phyloP scores from a whole-genome alignment of 805 yeast species.

The Starmerella powellii region DNA sequence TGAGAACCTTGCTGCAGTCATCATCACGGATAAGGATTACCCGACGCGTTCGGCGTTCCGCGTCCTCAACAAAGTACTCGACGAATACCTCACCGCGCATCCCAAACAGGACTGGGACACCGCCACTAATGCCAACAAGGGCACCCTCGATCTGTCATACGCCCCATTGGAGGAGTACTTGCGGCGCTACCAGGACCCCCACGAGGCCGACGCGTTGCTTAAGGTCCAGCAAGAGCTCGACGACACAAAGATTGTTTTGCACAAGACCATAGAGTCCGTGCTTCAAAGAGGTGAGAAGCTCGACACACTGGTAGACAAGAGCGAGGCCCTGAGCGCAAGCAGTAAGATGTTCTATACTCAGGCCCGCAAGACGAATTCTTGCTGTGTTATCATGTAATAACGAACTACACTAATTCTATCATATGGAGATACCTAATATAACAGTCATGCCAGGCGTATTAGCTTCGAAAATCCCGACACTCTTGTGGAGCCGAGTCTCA shows the following conservation, averaged over 20 bases:
- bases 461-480: no score
- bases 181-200: slow-evolving; percentile 85
- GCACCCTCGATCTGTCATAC: slow-evolving; percentile 40
- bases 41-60: slow-evolving; percentile 96
- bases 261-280: slow-evolving; percentile 88
- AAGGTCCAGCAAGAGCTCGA: slow-evolving; percentile 95
- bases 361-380: slow-evolving; percentile 87
- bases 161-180: slow-evolving; percentile 58
- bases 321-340: slow-evolving; percentile 78
- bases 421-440: no score
- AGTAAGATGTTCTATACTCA: slow-evolving; percentile 93
- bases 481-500: no score
- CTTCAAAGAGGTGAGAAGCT: slow-evolving; percentile 93
- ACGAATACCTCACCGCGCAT: slow-evolving; percentile 66
- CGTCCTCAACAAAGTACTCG: slow-evolving; percentile 75
- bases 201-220: slow-evolving; percentile 93
- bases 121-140: slow-evolving; percentile 26
- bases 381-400: slow-evolving; percentile 38
- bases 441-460: no score
- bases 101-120: slow-evolving; percentile 58
- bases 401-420: no score
- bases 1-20: slow-evolving; percentile 84
- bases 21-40: slow-evolving; percentile 88
- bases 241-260: slow-evolving; percentile 91
- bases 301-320: slow-evolving; percentile 87